Base-by-base conservation (phyloP, 129 eudicot genomes). In the Ambrosia trifida region DNA sequence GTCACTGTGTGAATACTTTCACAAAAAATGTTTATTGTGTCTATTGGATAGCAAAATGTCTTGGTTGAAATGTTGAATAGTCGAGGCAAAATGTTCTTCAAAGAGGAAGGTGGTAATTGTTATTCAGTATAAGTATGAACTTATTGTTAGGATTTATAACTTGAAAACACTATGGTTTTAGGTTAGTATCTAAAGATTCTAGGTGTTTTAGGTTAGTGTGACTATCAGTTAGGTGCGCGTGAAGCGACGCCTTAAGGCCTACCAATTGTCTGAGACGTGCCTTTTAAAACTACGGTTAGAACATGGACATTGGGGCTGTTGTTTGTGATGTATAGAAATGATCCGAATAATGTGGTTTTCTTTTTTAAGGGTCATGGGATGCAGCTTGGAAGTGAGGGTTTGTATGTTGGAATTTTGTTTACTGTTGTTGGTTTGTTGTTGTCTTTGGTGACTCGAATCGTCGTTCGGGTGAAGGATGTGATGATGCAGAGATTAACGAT, bases 381-480 rank as follows among this genome's bases (percentile, higher is more conserved):
- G 96, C 96, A 93, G 74, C 65, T 93, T 56, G 98, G 98, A 6
- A 85, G 83, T 2, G 97, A 91, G 71, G 96, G 97, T 20, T 73
- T 91, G 49, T 79, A 82, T n/a, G 78, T 88, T 9, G 97, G 97
- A 17, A 84, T 77, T 66, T 62, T 91, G 85, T 91, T 82, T 44
- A 82, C 91, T 66, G 97, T 49, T 86, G n/a, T n/a, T n/a, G n/a
- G n/a, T n/a, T n/a, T n/a, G n/a, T n/a, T n/a, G 67, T 71, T 88
- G 64, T 87, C 87, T 0, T 83, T 84, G 32, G 60, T 84, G 28
- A 86, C 87, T 36, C 91, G 82, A 52, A 64, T 78, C 13, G 46
- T 84, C 59, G 89, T 86, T 58, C 72, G 63, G 72, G 66, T 86
- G 35, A 83, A 70, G 79, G 88, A 79, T 41, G n/a, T 75, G 69